Base-by-base conservation (phyloP, 352 stramenopile genomes). In the Pythium angustatum region DNA sequence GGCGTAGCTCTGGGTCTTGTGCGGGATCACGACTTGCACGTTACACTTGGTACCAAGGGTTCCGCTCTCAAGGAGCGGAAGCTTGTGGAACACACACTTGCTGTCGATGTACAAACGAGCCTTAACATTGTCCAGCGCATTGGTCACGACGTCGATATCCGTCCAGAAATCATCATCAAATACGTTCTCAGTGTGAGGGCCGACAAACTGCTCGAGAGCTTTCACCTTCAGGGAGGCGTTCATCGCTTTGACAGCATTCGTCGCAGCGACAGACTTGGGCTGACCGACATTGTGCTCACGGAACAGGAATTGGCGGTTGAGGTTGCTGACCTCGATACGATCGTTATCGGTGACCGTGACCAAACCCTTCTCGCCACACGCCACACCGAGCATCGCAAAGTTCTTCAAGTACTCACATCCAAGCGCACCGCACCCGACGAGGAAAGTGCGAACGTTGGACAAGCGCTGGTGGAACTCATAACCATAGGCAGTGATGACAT, bases 1-100 rank as follows among this genome's bases (percentile, higher is more conserved):
- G 77, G 60, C 96, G 68, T 99, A 99, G 72, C 97, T 98, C 66
- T 92, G 83, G 24, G 86, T 94, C 72, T 90, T 90, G 75, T 88
- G 87, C 19, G 86, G 86, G 45, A 94, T 81, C 57, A 94, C 84
- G 14, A 94, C 85, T 61, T 97, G 88, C 6, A 98, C 98, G 68
- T 99, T 99, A 73, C 92, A 98, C 77, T 99, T 99, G 6, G 97
- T 99, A 52, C 98, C 98, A 27, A 99, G 79, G 14, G 98, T 99
- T 15, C 98, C 98, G 69, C 87, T 98, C 69, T 99, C 98, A 28
- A 99, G 73, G 71, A 99, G 90, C 36, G 97, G 89, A 31, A 98
- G 64, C 54, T 96, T 94, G 84, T 98, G 98, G 64, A 98, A 98
- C 12, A 99, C 88, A 66, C 97, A 99, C 58, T 99, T 94, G 62